A percentile compares a stretch with the other conserved stretches of the same genome.
Conservation (phyloP, 1,284 basidiomycete species). For the Phylloboletellus chloephorus region DNA sequence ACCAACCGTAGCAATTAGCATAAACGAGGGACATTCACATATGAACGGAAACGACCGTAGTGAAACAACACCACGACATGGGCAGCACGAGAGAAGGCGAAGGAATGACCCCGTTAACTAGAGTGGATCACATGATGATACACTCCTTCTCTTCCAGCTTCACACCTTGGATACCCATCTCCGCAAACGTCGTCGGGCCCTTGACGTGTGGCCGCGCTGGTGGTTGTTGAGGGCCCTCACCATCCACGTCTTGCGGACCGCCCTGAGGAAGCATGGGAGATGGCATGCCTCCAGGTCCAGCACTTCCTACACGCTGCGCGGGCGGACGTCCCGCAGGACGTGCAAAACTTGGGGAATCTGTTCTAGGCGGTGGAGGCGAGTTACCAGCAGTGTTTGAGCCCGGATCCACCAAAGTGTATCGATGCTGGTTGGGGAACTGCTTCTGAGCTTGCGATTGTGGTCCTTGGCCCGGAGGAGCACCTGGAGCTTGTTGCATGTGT, state of each 20-base stretch:
- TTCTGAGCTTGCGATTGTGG: constrained; percentile 9
- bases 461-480: constrained; percentile 3
- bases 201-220: constrained; percentile 18
- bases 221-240: constrained; percentile 7
- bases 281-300: constrained; percentile 10
- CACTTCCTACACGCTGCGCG: constrained; percentile 23
- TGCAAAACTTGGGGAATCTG: constrained; percentile 24
- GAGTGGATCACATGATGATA: constrained; percentile 60
- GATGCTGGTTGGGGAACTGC: constrained; percentile 32
- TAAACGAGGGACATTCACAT: neutral
- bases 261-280: constrained; percentile 9
- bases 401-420: constrained; percentile 41
- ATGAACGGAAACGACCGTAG: neutral
- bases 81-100: neutral
- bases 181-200: constrained; percentile 79
- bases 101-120: neutral
- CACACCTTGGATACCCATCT: constrained; percentile 82
- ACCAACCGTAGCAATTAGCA: neutral
- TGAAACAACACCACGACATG: no score
- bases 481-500: constrained; percentile 5
- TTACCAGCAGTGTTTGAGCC: constrained; percentile 19
- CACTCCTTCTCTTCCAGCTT: constrained; percentile 79
- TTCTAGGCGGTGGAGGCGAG: constrained; percentile 10
- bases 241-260: constrained; percentile 3
- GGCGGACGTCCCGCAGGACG: constrained; percentile 24